These are phyloP conservation scores for Moesziomyces sp. DNA, from an alignment of 1,284 basidiomycete species.

Conservation along the genomic window DNA sequence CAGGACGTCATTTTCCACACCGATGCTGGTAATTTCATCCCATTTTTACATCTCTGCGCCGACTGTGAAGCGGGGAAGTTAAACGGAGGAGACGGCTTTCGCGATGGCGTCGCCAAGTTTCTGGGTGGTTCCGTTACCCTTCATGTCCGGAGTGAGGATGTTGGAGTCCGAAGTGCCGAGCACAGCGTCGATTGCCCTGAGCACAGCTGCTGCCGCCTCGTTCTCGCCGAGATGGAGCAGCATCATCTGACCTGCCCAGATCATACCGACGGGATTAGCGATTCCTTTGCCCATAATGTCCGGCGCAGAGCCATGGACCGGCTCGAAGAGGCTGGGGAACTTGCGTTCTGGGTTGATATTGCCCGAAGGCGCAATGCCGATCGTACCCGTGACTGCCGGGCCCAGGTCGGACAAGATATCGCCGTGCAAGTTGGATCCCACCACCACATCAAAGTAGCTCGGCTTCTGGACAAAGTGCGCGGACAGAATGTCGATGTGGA, in stretches of 20 bases:
- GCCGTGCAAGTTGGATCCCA: conserved; percentile 73
- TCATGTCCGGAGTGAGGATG: conserved; percentile 47
- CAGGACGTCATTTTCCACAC: background rate
- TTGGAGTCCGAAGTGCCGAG: conserved; percentile 15
- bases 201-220: conserved; percentile 71
- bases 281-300: conserved; percentile 46
- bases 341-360: conserved; percentile 72
- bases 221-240: conserved; percentile 72
- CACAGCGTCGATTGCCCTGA: conserved; percentile 72
- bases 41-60: too few species aligned
- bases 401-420: conserved; percentile 74
- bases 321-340: conserved; percentile 71
- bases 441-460: conserved; percentile 73
- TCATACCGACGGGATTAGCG: conserved; percentile 70
- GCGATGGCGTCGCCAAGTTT: conserved; percentile 47
- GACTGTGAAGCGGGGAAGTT: background rate
- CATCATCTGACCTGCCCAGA: conserved; percentile 75
- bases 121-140: conserved; percentile 35
- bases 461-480: conserved; percentile 73
- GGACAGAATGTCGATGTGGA: conserved; percentile 70
- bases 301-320: conserved; percentile 59
- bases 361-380: conserved; percentile 74
- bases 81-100: conserved; percentile 18
- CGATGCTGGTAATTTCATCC: too few species aligned
- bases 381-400: conserved; percentile 73